Conservation (phyloP, 75 land plant genomes). For the Pinus tabuliformis region DNA sequence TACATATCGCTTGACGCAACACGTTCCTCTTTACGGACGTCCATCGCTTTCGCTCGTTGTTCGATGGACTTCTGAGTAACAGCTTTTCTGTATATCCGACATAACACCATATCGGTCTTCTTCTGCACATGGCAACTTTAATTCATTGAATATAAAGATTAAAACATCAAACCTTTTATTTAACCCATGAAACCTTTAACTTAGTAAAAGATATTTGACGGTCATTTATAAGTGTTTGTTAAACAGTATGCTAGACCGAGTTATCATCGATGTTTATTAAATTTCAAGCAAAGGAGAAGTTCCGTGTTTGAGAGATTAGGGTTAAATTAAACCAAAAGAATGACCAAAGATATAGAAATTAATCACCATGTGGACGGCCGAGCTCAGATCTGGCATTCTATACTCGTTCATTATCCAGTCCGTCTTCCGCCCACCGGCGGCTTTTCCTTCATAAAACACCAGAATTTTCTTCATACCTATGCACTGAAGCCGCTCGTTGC, state of each 20-base stretch:
- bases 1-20: too few relatives aligned
- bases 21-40: too few relatives aligned
- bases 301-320: too few relatives aligned
- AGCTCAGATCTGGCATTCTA: neutral
- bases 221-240: too few relatives aligned
- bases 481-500: neutral
- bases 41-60: too few relatives aligned
- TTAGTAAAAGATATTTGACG: too few relatives aligned
- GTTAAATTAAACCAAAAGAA: neutral
- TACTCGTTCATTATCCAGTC: conserved; percentile 11
- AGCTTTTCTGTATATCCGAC: neutral
- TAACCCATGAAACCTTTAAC: too few relatives aligned
- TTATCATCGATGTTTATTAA: too few relatives aligned
- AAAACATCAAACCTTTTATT: too few relatives aligned
- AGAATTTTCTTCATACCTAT: conserved; percentile 8
- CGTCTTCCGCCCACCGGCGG: neutral
- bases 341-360: neutral
- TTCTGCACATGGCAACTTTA: neutral
- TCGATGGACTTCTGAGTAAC: neutral
- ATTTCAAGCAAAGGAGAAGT: neutral
- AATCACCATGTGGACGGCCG: too few relatives aligned
- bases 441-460: conserved; percentile 14
- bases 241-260: too few relatives aligned
- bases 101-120: neutral
- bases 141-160: too few relatives aligned